These are phyloP conservation scores for Lignosus rhinocerotis DNA, from an alignment of 1,284 basidiomycete genomes.

Conservation along the genomic window DNA sequence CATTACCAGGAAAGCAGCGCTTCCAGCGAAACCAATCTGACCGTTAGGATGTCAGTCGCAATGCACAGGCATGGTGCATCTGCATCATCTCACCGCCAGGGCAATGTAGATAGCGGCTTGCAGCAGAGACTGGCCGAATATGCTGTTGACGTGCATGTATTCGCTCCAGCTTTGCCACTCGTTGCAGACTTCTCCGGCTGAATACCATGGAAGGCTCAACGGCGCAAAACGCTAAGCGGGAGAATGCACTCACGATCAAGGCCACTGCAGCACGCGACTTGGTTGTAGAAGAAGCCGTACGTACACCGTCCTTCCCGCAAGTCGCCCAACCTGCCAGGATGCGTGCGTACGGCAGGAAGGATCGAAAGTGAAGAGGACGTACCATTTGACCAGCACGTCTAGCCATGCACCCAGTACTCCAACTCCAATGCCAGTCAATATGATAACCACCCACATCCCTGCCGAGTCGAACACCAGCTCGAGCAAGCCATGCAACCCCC, in stretches of 20 bases:
- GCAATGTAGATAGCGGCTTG: conserved; percentile 65
- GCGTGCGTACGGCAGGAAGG: neutral
- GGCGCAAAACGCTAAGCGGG: neutral
- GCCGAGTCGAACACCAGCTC: conserved; percentile 57
- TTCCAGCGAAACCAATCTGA: conserved; percentile 62
- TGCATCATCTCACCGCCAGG: conserved; percentile 50
- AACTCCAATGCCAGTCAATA: conserved; percentile 66
- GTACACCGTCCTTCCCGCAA: conserved; percentile 69
- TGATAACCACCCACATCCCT: conserved; percentile 68
- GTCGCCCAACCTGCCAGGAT: conserved; percentile 58
- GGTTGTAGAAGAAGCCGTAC: conserved; percentile 75
- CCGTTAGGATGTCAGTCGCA: neutral
- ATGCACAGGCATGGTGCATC: neutral
- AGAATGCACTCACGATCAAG: conserved; percentile 59
- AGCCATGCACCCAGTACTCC: conserved; percentile 73
- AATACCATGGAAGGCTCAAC: neutral
- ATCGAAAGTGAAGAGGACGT: conserved; percentile 25
- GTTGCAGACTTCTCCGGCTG: conserved; percentile 70
- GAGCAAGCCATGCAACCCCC: conserved; percentile 55
- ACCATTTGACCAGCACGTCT: conserved; percentile 77
- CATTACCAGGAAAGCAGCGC: conserved; percentile 65
- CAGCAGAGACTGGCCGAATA: conserved; percentile 59
- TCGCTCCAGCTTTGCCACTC: conserved; percentile 75
- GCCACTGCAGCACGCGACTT: conserved; percentile 73
- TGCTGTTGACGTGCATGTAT: conserved; percentile 51